These are phyloP conservation scores for Scutellaria galericulata DNA, from an alignment of 257 asterid species.

Conservation along the genomic window DNA sequence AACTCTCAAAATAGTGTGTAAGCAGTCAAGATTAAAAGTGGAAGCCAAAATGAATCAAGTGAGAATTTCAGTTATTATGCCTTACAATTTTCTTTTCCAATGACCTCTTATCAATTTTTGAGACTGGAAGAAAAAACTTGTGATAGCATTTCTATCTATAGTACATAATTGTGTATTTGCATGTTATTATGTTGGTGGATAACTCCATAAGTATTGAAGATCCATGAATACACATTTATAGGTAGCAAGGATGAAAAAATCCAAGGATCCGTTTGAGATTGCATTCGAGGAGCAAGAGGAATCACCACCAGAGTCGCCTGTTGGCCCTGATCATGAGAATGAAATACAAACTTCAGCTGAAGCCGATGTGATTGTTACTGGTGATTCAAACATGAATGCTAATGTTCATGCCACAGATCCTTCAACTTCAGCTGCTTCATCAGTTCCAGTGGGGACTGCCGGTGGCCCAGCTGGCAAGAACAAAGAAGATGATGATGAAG, in stretches of 20 bases:
- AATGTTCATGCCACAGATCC: constrained; percentile 44
- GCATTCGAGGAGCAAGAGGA: constrained; percentile 91
- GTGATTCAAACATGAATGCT: constrained; percentile 47
- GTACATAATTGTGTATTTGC: not conserved
- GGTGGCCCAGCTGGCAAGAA: constrained; percentile 53
- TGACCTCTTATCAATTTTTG: not conserved
- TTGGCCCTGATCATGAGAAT: constrained; percentile 58
- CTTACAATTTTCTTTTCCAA: not conserved
- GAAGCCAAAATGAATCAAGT: not conserved
- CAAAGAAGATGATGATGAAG: constrained; percentile 93
- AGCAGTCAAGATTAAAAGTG: not conserved
- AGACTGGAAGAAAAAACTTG: not conserved
- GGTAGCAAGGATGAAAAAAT: constrained; percentile 69
- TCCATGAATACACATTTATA: constrained; percentile 11
- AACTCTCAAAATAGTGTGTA: not conserved
- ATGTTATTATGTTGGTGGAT: not conserved
- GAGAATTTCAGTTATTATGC: not conserved
- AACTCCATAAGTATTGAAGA: constrained; percentile 5
- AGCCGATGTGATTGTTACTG: constrained; percentile 37
- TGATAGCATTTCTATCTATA: not conserved
- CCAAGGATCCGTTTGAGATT: constrained; percentile 91
- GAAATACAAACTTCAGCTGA: constrained; percentile 61
- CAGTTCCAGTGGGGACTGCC: constrained; percentile 43
- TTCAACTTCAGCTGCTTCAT: constrained; percentile 45
- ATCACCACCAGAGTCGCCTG: constrained; percentile 90